Base-by-base conservation (phyloP, 2,329 filamentous ascomycete species). In the Cryphonectria japonica region DNA sequence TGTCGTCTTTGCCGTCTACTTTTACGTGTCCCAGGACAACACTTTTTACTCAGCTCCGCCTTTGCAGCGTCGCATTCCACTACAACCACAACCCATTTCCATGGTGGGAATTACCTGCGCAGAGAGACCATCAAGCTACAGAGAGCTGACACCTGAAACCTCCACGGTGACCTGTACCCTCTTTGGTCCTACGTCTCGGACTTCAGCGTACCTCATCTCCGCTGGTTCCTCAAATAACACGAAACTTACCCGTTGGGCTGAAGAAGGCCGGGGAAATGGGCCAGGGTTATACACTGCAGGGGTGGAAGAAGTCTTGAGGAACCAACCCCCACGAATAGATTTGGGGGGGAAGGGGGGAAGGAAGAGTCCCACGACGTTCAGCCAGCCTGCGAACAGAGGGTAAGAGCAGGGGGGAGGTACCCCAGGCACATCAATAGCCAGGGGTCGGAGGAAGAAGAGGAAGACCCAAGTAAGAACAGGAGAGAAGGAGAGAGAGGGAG, bases 111-210 rank as follows among this genome's bases (percentile, higher is more conserved):
- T 9, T 46, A 41, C 37, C 5, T 64, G 61, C 39, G 39, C 61
- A 46, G 29, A 50, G 22, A 26, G 39, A 64, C 37, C 37, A 13
- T 26, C 26, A 13, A 46, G 6, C 39, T 19, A 46, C 61, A 64
- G 39, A 64, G 39, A 46, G n/a, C 61, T 43, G 37, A 43, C 39
- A 46, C 37, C 39, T 64, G 61, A 64, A 64, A 64, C 61, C 61
- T 39, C 39, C 54, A 32, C 54, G 13, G 54, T 59, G 26, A 34
- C 26, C 19, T 54, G 46, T 71, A 61, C 69, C 60, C n/a, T 54
- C n/a, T 52, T 50, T 39, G 34, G 60, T 34, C 60, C 50, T 69
- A 41, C 69, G 66, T 37, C 32, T 66, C 69, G 68, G 69, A 65
- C 63, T 69, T n/a, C 19, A 22, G 41, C 50, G 34, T 34, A 34